Evolutionary conservation across 177 flowering plant genomes (phyloP), one percentile per base, ranked within the genome.

Genomic region (Vitis hybrid): DNA sequence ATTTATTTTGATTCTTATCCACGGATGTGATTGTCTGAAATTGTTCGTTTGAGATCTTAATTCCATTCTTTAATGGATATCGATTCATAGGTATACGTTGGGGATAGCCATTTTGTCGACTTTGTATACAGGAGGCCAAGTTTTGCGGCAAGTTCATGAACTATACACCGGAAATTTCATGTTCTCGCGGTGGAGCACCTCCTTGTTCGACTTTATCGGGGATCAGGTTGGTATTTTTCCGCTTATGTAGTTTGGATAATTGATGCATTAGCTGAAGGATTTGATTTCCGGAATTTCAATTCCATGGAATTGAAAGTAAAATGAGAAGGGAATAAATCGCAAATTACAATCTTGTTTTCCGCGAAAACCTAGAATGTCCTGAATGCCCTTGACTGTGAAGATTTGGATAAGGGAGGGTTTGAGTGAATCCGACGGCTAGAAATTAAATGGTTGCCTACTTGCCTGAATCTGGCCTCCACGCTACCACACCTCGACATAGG

Each of bases 91-190:
- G 78, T 95, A 92, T 62, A 62, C 84, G 50, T 71, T 92, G 83
- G 92, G 87, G 0, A 84, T 90, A 18, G 84, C 91, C 1, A 79
- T 92, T 31, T 65, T 95, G 63, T 79, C 97, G 2, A 75, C 82
- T 13, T 57, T 93, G 31, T 95, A 95, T 75, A 80, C 92, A 0
- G 87, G 77, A 22, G 76, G 52, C 2, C 95, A 91, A 75, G 74
- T 76, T 31, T 8, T 74, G 17, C 76, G 85, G 8, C 88, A 91
- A n/a, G 51, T 82, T 44, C 84, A 85, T 28, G 86, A 82, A 60
- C 64, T 89, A 2, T 80, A 76, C 2, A 86, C 91, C 14, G 87
- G 90, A 19, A 83, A 66, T 73, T 51, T 63, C 13, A 0, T 81
- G 19, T 11, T 92, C 22, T 50, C 83, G 1, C 76, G 44, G 7